Evolutionary conservation across 73 alveolate species (phyloP), one percentile per base, ranked within the genome.

Genomic region (Blepharisma stoltei): DNA sequence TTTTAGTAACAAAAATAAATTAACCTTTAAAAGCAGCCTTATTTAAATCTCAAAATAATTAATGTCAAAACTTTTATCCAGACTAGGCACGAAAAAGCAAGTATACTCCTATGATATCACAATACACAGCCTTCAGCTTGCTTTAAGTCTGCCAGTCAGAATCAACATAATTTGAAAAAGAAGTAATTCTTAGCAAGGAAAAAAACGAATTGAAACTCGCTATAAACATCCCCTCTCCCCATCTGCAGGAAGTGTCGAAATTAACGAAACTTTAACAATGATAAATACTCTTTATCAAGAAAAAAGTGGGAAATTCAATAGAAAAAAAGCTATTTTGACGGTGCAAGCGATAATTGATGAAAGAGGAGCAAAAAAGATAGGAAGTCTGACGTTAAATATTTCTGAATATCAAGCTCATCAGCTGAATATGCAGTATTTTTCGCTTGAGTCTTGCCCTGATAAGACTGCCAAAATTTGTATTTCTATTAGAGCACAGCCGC

Each of bases 251-350:
- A 14, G 46, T 2, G 73, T 38, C 0, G 73, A 60, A 25, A 60
- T 60, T 9, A 60, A 60, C 5, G 73, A 60, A 25, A 60, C 73
- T 20, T 25, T 60, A 14, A 60, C 73, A n/a, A 60, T 60, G 73
- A 60, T 60, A n/a, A 60, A 60, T 5, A 60, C 73, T 25, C 46
- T 60, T 9, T 60, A 60, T 25, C 73, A 18, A 25, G 73, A 60
- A 60, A 60, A 60, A 25, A 20, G 49, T 60, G 73, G 73, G 4
- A 60, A 60, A 25, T 60, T 60, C 46, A n/a, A 60, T 14, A 60
- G 73, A 25, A 60, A 60, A 60, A 60, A 60, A 25, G 73, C 73
- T 60, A 11, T 18, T 8, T 38, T 60, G 38, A 60, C 73, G 0
- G 73, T 60, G 0, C 73, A 60, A 25, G 73, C 73, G 18, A 60